phyloP scores from a whole-genome alignment of 78 protist genomes.

The Paulinella micropora region DNA sequence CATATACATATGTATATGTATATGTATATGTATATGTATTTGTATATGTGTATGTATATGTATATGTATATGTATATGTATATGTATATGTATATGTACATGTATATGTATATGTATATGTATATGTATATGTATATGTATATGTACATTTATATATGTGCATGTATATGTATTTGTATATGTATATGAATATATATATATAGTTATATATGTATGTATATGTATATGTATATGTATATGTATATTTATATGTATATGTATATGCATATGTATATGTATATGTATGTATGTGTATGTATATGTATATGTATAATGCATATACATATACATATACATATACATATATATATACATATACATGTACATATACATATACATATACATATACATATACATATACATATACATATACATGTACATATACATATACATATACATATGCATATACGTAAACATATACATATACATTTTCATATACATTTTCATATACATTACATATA shows the following conservation, averaged over 20 bases:
- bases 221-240: not conserved
- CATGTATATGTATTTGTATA: too few species aligned
- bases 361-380: not conserved
- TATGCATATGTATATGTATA: not conserved
- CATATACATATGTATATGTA: not conserved
- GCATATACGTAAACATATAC: not conserved
- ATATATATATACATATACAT: not conserved
- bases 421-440: not conserved
- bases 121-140: not conserved
- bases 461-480: not conserved
- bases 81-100: not conserved
- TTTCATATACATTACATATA: not conserved
- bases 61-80: not conserved
- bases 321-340: not conserved
- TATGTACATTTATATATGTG: not conserved
- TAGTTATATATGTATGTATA: not conserved
- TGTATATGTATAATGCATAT: not conserved
- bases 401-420: not conserved
- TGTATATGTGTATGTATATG: not conserved
- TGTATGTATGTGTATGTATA: too few species aligned
- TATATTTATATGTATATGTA: not conserved
- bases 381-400: not conserved
- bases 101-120: not conserved
- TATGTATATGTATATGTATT: not conserved
- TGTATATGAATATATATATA: too few species aligned